These are phyloP conservation scores for Daphne laureola DNA, from an alignment of 441 rosid species.

Conservation along the genomic window DNA sequence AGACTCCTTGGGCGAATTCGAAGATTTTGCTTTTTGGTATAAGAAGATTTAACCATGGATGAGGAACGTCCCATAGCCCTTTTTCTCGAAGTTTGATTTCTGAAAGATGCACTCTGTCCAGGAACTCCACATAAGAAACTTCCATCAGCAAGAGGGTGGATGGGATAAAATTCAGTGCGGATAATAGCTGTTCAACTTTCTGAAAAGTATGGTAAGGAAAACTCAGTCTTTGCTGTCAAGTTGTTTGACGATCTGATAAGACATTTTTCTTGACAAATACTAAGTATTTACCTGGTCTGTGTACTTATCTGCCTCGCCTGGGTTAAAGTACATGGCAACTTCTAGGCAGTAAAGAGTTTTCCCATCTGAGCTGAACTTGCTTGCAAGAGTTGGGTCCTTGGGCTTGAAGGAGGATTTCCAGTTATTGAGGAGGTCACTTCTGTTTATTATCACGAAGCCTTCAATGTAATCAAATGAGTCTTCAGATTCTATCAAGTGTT, in stretches of 20 bases:
- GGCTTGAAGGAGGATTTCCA: conserved; percentile 87
- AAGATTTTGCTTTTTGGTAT: conserved; percentile 59
- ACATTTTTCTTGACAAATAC: background rate
- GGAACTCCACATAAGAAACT: conserved; percentile 67
- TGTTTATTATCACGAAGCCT: conserved; percentile 76
- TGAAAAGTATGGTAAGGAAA: conserved; percentile 21
- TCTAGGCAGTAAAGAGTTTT: conserved; percentile 79
- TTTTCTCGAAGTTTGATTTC: conserved; percentile 60
- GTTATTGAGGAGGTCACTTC: conserved; percentile 60
- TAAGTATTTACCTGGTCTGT: conserved; percentile 46
- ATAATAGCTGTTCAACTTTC: conserved; percentile 45
- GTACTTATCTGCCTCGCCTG: conserved; percentile 24
- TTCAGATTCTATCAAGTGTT: conserved; percentile 48
- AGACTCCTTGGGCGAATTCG: conserved; percentile 51
- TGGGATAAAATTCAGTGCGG: conserved; percentile 56
- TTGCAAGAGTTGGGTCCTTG: conserved; percentile 57
- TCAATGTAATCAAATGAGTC: conserved; percentile 75
- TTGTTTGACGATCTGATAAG: background rate
- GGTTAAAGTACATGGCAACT: conserved; percentile 66
- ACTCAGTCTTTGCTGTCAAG: conserved; percentile 5
- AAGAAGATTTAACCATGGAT: conserved; percentile 90
- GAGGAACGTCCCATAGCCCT: conserved; percentile 89
- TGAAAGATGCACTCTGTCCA: conserved; percentile 68
- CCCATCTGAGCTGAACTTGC: conserved; percentile 68
- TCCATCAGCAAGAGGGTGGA: conserved; percentile 58